Evolutionary conservation across 208 protist species (phyloP).

Genomic region (Novymonas esmeraldas): DNA sequence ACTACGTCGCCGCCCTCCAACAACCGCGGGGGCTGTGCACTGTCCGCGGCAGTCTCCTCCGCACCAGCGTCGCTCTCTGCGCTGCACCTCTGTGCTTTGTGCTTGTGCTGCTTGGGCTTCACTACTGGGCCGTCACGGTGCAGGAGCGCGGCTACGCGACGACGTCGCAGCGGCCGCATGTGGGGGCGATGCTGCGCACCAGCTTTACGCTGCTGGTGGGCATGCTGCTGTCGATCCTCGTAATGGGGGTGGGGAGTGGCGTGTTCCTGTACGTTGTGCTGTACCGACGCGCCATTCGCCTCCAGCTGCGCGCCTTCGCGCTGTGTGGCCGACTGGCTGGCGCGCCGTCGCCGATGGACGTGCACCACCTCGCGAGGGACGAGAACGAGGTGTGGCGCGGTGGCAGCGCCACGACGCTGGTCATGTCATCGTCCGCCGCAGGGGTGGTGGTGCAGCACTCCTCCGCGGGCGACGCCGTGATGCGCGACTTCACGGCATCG

Average conservation of each 20-base stretch:
- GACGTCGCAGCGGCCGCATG: not conserved
- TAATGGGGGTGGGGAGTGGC: conserved; percentile 19
- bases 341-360: not conserved
- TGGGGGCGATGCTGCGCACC: conserved; percentile 22
- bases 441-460: not conserved
- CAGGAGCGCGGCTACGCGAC: conserved; percentile 12
- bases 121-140: conserved; percentile 43
- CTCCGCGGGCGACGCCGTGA: not conserved
- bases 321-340: conserved; percentile 11
- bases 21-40: not conserved
- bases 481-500: not conserved
- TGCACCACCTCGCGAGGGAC: not conserved
- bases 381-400: not conserved
- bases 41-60: conserved; percentile 3
- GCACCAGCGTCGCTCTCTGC: conserved; percentile 14
- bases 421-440: too few species aligned
- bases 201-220: conserved; percentile 26
- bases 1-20: conserved; percentile 13
- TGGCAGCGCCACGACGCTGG: not conserved
- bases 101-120: conserved; percentile 39
- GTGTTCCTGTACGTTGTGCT: conserved; percentile 7
- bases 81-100: conserved; percentile 22
- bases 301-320: conserved; percentile 18
- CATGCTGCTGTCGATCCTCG: conserved; percentile 8
- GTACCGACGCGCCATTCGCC: conserved; percentile 19